Conservation (phyloP, 192 early-diverging fungal species). For the Coemansia sp. region DNA sequence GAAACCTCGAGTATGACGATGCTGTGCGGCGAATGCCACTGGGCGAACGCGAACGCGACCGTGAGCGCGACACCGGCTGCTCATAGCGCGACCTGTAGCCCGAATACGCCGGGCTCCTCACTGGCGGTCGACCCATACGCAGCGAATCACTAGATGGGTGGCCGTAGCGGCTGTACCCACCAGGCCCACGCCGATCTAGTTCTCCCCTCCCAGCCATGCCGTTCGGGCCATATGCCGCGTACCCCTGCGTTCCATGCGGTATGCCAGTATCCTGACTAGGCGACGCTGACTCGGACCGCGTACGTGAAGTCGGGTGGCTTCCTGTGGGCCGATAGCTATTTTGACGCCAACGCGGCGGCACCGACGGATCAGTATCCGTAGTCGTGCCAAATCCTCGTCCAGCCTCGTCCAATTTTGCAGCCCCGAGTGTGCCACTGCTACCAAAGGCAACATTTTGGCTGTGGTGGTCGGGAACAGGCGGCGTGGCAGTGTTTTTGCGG, state of each 20-base stretch:
- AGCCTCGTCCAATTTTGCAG: background rate
- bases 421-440: background rate
- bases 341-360: slow-evolving; percentile 17
- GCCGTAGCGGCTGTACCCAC: slow-evolving; percentile 18
- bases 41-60: slow-evolving; percentile 43
- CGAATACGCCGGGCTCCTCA: slow-evolving; percentile 11
- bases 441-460: background rate
- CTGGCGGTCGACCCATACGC: slow-evolving; percentile 21
- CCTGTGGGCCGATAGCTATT: background rate
- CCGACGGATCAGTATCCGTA: background rate
- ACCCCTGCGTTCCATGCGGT: background rate
- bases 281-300: background rate
- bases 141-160: slow-evolving; percentile 17
- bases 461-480: background rate
- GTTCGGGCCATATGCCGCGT: background rate
- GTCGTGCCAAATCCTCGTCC: background rate
- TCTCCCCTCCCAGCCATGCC: background rate
- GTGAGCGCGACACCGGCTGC: background rate
- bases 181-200: slow-evolving; percentile 4
- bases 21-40: slow-evolving; percentile 4
- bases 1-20: slow-evolving; percentile 22
- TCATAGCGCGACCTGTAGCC: slow-evolving; percentile 20
- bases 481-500: slow-evolving; percentile 10
- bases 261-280: background rate
- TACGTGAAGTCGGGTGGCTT: background rate